Conservation (phyloP, 495 filamentous ascomycete genomes). For the Penicillium goetzii region DNA sequence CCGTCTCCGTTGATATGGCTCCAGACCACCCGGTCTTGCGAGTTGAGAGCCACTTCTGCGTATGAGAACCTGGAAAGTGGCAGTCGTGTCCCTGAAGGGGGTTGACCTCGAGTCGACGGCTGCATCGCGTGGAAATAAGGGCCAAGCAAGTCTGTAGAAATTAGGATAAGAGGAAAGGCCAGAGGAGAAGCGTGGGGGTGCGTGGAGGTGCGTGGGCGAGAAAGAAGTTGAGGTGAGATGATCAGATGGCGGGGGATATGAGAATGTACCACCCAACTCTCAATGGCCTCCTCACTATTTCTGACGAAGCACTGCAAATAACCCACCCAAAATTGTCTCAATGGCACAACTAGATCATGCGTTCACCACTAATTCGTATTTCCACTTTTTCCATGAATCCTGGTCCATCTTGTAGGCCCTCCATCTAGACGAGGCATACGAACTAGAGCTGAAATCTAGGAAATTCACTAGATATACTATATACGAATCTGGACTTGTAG, state of each 20-base stretch:
- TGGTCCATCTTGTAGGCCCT: not conserved
- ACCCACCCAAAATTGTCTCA: not conserved
- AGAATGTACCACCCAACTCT: not conserved
- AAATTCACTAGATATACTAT: too few relatives aligned
- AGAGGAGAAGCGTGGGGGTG: not conserved
- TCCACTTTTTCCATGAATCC: too few relatives aligned
- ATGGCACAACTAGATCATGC: not conserved
- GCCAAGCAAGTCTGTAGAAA: not conserved
- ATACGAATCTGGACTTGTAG: too few relatives aligned
- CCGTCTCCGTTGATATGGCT: slow-evolving; percentile 42
- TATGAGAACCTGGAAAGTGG: slow-evolving; percentile 50
- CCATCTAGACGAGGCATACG: not conserved
- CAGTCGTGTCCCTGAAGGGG: slow-evolving; percentile 30
- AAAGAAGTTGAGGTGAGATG: not conserved
- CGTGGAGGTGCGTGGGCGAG: not conserved
- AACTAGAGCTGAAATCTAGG: too few relatives aligned
- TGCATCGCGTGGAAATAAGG: not conserved
- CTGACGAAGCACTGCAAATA: not conserved
- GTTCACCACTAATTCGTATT: not conserved
- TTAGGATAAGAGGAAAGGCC: not conserved
- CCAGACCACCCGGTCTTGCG: slow-evolving; percentile 44
- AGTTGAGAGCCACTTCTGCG: slow-evolving; percentile 37
- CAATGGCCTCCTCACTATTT: not conserved
- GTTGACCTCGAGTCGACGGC: not conserved
- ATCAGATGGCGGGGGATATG: not conserved